Conservation (phyloP, 2,329 filamentous ascomycete genomes). For the Colletotrichum sp. region DNA sequence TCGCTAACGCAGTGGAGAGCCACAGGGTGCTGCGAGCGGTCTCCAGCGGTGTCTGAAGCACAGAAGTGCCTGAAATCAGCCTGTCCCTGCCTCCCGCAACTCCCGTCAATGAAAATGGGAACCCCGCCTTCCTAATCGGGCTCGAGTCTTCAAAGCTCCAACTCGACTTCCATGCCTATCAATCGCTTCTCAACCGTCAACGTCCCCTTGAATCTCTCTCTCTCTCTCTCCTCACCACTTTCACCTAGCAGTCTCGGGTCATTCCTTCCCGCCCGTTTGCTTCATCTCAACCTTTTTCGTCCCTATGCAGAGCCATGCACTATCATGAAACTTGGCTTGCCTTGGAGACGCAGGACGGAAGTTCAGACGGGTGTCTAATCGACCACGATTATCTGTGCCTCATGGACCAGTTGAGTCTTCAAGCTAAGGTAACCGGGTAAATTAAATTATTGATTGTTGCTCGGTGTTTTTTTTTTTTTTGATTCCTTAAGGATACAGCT, state of each 20-base stretch:
- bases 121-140: slow-evolving; percentile 7
- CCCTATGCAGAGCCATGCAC: not conserved
- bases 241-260: not conserved
- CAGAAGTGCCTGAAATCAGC: not conserved
- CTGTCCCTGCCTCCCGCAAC: not conserved
- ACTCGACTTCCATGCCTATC: not conserved
- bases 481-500: too few relatives aligned
- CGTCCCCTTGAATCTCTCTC: not conserved
- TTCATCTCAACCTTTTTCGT: not conserved
- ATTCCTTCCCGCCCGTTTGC: not conserved
- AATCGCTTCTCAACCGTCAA: not conserved
- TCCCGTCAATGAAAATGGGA: not conserved
- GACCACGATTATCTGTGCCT: not conserved
- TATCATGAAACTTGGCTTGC: not conserved
- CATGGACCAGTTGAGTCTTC: not conserved
- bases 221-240: not conserved
- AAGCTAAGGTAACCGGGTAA: not conserved
- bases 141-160: not conserved
- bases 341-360: not conserved
- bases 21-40: not conserved
- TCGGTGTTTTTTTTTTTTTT: too few relatives aligned
- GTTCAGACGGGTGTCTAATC: not conserved
- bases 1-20: not conserved
- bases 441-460: too few relatives aligned
- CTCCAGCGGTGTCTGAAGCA: not conserved